These are phyloP conservation scores for Gynochthodes officinalis DNA, from an alignment of 257 asterid species.

Conservation along the genomic window DNA sequence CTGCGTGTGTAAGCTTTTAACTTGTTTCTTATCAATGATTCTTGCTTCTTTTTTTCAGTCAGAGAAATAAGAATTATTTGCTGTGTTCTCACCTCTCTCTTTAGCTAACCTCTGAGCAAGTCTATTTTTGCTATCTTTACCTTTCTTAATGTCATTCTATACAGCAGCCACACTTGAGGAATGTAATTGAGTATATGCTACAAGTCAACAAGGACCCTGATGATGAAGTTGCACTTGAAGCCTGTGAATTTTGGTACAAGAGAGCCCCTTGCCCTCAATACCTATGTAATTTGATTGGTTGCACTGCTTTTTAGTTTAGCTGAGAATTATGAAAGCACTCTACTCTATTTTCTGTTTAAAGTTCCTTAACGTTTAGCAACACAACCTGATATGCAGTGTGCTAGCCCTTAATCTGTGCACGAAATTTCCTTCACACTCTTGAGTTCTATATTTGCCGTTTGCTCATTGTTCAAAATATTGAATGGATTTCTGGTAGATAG, in stretches of 20 bases:
- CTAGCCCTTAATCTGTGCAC: not conserved
- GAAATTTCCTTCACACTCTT: too few species aligned
- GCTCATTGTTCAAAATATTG: not conserved
- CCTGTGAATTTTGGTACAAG: constrained; percentile 95
- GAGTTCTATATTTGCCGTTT: not conserved
- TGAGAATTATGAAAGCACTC: not conserved
- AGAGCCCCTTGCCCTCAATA: not conserved
- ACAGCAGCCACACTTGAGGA: constrained; percentile 85
- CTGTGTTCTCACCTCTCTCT: not conserved
- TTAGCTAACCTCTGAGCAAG: not conserved
- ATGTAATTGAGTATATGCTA: constrained; percentile 82
- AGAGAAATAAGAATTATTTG: not conserved
- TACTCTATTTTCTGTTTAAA: not conserved
- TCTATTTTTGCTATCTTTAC: not conserved
- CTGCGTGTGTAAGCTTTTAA: not conserved
- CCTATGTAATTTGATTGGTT: not conserved
- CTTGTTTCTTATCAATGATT: not conserved
- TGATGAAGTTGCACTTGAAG: constrained; percentile 96
- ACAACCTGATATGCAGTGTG: not conserved
- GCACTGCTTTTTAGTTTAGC: not conserved
- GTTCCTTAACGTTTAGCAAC: not conserved
- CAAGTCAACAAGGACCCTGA: constrained; percentile 85
- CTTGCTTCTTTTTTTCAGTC: not conserved
- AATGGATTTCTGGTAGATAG: not conserved
- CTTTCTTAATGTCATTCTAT: constrained; percentile 31